Evolutionary conservation across 202 grass and related monocot species (phyloP).

Genomic region (Eragrostis tef): DNA sequence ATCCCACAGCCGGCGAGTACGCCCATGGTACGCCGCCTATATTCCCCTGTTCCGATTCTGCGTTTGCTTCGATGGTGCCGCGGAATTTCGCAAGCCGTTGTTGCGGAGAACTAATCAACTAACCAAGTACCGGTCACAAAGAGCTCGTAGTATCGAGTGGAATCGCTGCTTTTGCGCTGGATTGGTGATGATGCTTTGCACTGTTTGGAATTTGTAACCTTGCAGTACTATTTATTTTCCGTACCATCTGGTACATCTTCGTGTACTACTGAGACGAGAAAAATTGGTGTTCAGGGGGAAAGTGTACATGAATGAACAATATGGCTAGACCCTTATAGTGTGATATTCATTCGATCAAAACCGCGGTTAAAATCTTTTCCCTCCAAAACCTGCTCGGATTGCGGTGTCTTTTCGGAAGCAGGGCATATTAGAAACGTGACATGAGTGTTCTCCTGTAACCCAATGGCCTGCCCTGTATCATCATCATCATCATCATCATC

Average conservation of each 20-base stretch:
- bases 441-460: neutral
- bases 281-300: too few relatives aligned
- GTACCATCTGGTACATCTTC: neutral
- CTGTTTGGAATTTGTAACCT: neutral
- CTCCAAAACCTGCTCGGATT: too few relatives aligned
- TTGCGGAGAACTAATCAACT: too few relatives aligned
- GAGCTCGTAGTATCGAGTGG: too few relatives aligned
- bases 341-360: neutral
- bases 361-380: neutral
- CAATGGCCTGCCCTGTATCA: neutral
- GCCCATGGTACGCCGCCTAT: slow-evolving; percentile 57
- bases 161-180: neutral
- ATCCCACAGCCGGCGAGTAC: slow-evolving; percentile 73
- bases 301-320: neutral
- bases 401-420: too few relatives aligned
- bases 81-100: neutral
- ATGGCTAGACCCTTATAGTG: neutral
- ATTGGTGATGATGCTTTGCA: neutral
- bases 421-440: too few relatives aligned
- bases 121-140: too few relatives aligned
- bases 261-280: neutral
- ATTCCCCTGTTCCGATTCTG: neutral
- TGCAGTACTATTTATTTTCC: neutral
- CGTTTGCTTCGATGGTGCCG: neutral
- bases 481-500: neutral